Evolutionary conservation across 2,329 filamentous ascomycete species (phyloP).

Genomic region (Xylogone sp.): DNA sequence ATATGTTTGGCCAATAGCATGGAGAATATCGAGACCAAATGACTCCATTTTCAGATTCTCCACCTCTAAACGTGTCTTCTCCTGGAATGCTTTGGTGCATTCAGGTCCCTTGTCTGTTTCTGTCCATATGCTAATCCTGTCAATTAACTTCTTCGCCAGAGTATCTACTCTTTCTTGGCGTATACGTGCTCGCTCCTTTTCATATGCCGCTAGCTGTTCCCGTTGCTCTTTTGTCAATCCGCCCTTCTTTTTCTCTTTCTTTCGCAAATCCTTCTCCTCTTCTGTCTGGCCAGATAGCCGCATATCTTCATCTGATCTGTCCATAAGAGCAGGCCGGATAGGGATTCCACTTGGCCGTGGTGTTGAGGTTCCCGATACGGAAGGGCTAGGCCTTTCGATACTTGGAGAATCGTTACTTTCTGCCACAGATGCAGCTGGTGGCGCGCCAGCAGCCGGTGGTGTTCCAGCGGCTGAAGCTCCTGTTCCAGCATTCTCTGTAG

Average conservation of each 20-base stretch:
- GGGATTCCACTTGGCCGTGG: slow-evolving; percentile 51
- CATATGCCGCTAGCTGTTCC: slow-evolving; percentile 84
- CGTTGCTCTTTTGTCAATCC: slow-evolving; percentile 87
- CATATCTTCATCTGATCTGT: slow-evolving; percentile 76
- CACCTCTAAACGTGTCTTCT: slow-evolving; percentile 90
- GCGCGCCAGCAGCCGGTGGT: slow-evolving; percentile 3
- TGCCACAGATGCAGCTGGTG: slow-evolving; percentile 15
- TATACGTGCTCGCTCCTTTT: slow-evolving; percentile 77
- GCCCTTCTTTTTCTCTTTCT: slow-evolving; percentile 86
- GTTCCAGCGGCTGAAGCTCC: slow-evolving; percentile 13
- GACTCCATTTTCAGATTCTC: slow-evolving; percentile 99
- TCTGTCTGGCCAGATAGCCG: slow-evolving; percentile 61
- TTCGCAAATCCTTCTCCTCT: slow-evolving; percentile 72
- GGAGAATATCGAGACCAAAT: slow-evolving; percentile 92
- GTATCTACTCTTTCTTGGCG: slow-evolving; percentile 88
- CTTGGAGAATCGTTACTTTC: slow-evolving; percentile 14
- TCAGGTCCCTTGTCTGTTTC: slow-evolving; percentile 89
- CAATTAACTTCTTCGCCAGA: slow-evolving; percentile 77
- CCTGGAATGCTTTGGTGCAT: slow-evolving; percentile 84
- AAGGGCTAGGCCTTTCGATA: slow-evolving; percentile 12
- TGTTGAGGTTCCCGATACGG: slow-evolving; percentile 36
- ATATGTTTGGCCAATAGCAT: slow-evolving; percentile 91
- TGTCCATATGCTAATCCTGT: slow-evolving; percentile 91
- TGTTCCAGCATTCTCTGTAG: slow-evolving; percentile 26
- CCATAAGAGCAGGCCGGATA: slow-evolving; percentile 81